Evolutionary conservation across 768 basidiomycete genomes (phyloP), one percentile per base, ranked within the genome.

Genomic region (Chalciporus piperatus): DNA sequence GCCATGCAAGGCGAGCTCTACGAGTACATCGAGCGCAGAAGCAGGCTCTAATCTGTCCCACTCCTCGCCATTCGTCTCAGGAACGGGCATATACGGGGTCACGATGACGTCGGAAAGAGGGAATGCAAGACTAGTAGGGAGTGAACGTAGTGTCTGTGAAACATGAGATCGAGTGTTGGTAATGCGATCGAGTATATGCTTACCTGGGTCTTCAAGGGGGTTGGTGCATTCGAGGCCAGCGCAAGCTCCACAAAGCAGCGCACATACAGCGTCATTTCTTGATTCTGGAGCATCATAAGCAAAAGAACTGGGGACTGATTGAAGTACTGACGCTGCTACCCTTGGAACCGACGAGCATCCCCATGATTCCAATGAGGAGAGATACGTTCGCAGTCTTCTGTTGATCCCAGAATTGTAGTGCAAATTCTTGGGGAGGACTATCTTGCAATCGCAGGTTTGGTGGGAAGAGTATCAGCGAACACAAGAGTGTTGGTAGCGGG

Each of bases 361-460:
- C 85, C 58, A 98, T 83, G 52, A 97, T 82, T 17, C 84, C 84
- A 3, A 98, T 73, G 8, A 92, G 82, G n/a, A 93, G 71, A 0
- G 80, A 76, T 1, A 85, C 83, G 62, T 97, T 98, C 20, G 79
- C 70, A n/a, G 79, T 71, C 69, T 98, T 99, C 67, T 93, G 89
- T 38, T 84, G 79, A 58, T 95, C 92, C 97, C 97, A 99, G 69
- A 93, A 93, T 66, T 99, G 97, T 41, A 98, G 72, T 1, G 94
- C 87, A 69, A 98, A 98, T 56, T 91, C 87, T 66, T 97, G 91
- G 1, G 86, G 89, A n/a, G 80, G 78, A 6, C 74, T 61, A 48
- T 81, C 78, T 48, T 79, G 76, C 22, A 80, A 67, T 28, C 80
- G 79, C 1, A 89, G 68, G 41, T 74, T 78, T 25, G 82, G 77